These are phyloP conservation scores for Boeremia exigua DNA, from an alignment of 2,329 filamentous ascomycete species.

Conservation along the genomic window DNA sequence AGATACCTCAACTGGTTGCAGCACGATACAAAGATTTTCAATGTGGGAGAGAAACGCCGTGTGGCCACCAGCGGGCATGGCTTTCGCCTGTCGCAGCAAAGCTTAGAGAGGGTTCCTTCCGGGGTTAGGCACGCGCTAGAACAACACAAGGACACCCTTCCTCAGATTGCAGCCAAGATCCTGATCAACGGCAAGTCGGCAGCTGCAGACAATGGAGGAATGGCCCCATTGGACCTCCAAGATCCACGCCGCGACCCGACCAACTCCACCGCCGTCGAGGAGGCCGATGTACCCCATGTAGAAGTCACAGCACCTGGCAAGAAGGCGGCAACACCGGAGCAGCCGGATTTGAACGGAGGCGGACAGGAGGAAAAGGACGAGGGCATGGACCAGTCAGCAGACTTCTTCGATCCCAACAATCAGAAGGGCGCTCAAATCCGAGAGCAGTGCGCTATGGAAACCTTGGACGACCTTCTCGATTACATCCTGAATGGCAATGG, in stretches of 20 bases:
- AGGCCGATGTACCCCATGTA: slow-evolving; percentile 32
- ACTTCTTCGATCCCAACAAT: slow-evolving; percentile 93
- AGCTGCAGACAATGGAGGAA: slow-evolving; percentile 38
- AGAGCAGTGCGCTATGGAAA: slow-evolving; percentile 91
- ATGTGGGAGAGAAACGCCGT: slow-evolving; percentile 89
- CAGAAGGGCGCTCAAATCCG: slow-evolving; percentile 79
- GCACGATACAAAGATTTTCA: slow-evolving; percentile 95
- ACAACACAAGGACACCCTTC: slow-evolving; percentile 35
- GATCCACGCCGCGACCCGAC: slow-evolving; percentile 32
- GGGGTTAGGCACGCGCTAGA: slow-evolving; percentile 34
- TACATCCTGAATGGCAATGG: slow-evolving; percentile 84
- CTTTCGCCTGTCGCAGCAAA: slow-evolving; percentile 46
- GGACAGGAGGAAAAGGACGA: slow-evolving; percentile 51
- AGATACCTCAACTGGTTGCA: slow-evolving; percentile 97
- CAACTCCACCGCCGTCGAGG: slow-evolving; percentile 36
- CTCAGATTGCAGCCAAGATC: slow-evolving; percentile 60
- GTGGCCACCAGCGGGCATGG: slow-evolving; percentile 70
- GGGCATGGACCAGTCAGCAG: slow-evolving; percentile 83
- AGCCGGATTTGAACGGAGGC: slow-evolving; percentile 22
- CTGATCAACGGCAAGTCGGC: slow-evolving; percentile 63
- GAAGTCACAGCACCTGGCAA: slow-evolving; percentile 46
- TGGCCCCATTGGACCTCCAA: slow-evolving; percentile 42
- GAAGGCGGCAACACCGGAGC: slow-evolving; percentile 25
- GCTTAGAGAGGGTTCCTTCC: slow-evolving; percentile 36
- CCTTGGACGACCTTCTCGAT: slow-evolving; percentile 87